Conservation (phyloP, 257 asterid genomes). For the Fraxinus pennsylvanica region DNA sequence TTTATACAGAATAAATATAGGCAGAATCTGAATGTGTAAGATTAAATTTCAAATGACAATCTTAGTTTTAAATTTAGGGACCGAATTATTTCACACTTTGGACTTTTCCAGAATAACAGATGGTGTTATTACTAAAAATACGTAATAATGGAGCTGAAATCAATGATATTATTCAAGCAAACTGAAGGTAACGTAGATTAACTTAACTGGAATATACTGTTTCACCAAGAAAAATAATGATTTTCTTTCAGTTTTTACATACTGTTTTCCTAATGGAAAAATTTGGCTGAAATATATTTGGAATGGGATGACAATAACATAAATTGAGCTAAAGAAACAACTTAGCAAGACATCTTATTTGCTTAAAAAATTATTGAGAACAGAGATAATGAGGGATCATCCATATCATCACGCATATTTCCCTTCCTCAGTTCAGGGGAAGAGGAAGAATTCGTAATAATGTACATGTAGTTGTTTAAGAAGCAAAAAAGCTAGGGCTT, state of each 20-base stretch:
- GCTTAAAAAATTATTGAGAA: not conserved
- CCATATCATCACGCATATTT: not conserved
- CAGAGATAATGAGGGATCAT: not conserved
- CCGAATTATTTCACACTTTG: no score
- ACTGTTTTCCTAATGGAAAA: not conserved
- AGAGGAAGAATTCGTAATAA: not conserved
- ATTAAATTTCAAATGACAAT: no score
- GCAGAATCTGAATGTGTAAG: no score
- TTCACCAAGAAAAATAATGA: no score
- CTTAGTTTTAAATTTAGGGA: no score
- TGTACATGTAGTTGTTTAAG: not conserved
- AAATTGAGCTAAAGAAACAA: not conserved
- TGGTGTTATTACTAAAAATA: no score
- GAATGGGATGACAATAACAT: not conserved
- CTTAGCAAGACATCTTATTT: not conserved
- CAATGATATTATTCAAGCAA: no score
- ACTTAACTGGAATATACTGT: no score
- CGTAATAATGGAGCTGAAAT: no score
- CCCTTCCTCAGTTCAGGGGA: not conserved
- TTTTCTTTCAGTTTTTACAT: not conserved
- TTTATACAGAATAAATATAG: not conserved
- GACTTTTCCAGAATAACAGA: no score
- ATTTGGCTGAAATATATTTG: not conserved
- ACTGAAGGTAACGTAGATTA: no score
- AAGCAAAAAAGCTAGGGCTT: not conserved